A percentile compares a stretch with the other conserved stretches of the same genome.
These are phyloP conservation scores for Vanderwaltozyma polyspora DNA, from an alignment of 805 yeast genomes.

Conservation along the genomic window DNA sequence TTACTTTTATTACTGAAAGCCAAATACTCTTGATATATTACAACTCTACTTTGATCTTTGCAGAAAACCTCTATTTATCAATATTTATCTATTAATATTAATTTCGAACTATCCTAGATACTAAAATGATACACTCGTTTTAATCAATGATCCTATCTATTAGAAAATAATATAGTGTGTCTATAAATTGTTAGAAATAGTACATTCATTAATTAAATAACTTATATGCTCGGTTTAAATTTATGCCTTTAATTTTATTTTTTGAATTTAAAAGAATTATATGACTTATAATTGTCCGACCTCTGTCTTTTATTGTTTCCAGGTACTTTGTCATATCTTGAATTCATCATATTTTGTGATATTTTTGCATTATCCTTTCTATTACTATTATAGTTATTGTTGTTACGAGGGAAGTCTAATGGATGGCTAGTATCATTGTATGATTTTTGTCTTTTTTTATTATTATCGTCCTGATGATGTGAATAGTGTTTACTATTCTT, in stretches of 20 bases:
- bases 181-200: not conserved
- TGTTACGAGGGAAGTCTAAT: constrained; percentile 21
- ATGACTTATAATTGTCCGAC: constrained; percentile 6
- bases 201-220: not conserved
- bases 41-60: not conserved
- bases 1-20: not conserved
- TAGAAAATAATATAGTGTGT: too few species aligned
- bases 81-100: too few species aligned
- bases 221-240: not conserved
- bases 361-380: constrained; percentile 2
- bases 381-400: too few species aligned
- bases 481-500: constrained; percentile 5
- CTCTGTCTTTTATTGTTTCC: not conserved
- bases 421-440: constrained; percentile 11
- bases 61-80: too few species aligned
- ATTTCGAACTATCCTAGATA: too few species aligned
- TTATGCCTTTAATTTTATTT: not conserved
- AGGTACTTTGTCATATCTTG: constrained; percentile 12
- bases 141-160: too few species aligned
- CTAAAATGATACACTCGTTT: too few species aligned
- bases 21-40: not conserved
- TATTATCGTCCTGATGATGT: constrained; percentile 3
- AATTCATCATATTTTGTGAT: constrained; percentile 8
- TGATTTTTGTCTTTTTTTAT: constrained; percentile 5
- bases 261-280: constrained; percentile 2